These are phyloP conservation scores for Bacterosira constricta DNA, from an alignment of 108 stramenopile genomes.

Conservation along the genomic window DNA sequence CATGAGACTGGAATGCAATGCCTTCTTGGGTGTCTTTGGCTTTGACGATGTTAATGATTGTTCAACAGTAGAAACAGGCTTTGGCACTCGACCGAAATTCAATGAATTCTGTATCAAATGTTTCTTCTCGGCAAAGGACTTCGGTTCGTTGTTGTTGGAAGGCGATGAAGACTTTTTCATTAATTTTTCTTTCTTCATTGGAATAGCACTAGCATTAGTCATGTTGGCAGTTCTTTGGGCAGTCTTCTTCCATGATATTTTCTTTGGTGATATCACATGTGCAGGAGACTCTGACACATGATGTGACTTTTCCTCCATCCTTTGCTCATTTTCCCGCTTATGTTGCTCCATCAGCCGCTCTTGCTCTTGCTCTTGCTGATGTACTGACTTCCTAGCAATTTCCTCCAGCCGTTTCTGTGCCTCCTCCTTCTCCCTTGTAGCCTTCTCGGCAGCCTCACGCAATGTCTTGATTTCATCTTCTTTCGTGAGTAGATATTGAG, in stretches of 20 bases:
- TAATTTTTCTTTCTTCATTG: too few species aligned
- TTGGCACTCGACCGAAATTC: not conserved
- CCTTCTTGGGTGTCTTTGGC: too few species aligned
- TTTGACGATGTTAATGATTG: not conserved
- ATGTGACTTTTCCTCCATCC: too few species aligned
- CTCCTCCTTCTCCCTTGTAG: conserved; percentile 8
- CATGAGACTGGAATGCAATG: not conserved
- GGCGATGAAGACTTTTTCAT: too few species aligned
- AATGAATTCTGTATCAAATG: not conserved
- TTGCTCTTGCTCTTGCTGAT: not conserved
- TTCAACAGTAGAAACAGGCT: too few species aligned
- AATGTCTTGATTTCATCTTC: conserved; percentile 6
- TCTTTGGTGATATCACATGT: too few species aligned
- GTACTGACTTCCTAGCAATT: not conserved
- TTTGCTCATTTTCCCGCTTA: not conserved
- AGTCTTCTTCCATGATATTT: not conserved
- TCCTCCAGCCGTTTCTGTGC: not conserved
- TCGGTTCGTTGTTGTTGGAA: not conserved
- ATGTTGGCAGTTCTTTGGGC: not conserved
- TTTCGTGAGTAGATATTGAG: not conserved
- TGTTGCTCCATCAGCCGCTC: not conserved
- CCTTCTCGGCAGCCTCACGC: not conserved
- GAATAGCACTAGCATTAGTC: not conserved
- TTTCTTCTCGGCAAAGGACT: conserved; percentile 3
- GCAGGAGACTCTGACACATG: too few species aligned